Percentiles rank a stretch among this genome's conserved stretches.
These are phyloP conservation scores for Candida adriatica DNA, from an alignment of 805 yeast genomes.

Conservation along the genomic window DNA sequence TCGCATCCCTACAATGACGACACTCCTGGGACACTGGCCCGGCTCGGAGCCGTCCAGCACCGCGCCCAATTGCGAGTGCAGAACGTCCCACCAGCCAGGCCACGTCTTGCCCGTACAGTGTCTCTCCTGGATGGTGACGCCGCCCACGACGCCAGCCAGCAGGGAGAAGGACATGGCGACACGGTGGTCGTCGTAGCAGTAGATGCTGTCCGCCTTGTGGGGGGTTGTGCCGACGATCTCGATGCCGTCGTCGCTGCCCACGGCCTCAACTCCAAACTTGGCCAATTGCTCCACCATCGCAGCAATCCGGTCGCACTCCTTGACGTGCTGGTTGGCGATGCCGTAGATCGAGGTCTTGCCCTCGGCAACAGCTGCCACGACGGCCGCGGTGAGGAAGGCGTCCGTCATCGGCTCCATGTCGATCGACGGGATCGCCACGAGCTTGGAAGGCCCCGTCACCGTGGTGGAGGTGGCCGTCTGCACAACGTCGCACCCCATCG, in stretches of 20 bases:
- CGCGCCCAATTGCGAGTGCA: constrained; percentile 62
- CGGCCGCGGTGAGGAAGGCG: constrained; percentile 94
- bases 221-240: constrained; percentile 75
- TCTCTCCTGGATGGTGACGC: constrained; percentile 76
- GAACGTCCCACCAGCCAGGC: constrained; percentile 99
- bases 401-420: constrained; percentile 99
- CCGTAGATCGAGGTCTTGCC: constrained; percentile 77
- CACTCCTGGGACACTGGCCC: constrained; percentile 32
- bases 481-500: constrained; percentile 90
- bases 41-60: constrained; percentile 68
- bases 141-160: constrained; percentile 64
- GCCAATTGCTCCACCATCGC: constrained; percentile 90
- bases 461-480: constrained; percentile 87
- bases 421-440: constrained; percentile 65
- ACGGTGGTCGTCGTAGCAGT: constrained; percentile 91
- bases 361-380: constrained; percentile 73
- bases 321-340: constrained; percentile 96
- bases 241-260: constrained; percentile 89
- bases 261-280: constrained; percentile 82
- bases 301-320: constrained; percentile 91
- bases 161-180: constrained; percentile 97
- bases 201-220: constrained; percentile 50
- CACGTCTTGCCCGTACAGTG: constrained; percentile 95
- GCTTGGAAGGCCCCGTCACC: constrained; percentile 69
- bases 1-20: constrained; percentile 91